Base-by-base conservation (phyloP, 2,329 filamentous ascomycete species). In the Penicillium griseofulvum region DNA sequence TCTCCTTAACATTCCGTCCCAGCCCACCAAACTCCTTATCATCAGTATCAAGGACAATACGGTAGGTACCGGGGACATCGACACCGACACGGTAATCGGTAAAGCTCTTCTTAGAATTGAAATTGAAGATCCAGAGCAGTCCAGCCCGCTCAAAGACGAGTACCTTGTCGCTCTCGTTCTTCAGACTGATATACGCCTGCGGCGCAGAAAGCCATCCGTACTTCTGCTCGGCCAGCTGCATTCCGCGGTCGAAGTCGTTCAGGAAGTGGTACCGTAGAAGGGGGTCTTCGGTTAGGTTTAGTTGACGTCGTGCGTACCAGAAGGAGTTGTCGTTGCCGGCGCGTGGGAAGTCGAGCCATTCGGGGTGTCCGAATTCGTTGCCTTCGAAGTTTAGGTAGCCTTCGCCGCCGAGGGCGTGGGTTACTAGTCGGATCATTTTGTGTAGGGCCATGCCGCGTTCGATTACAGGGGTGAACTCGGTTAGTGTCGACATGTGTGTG, bases 371-470 rank as follows among this genome's bases (percentile, higher is more conserved):
- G 69, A 99, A 99, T 75, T 99, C 94, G 74, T 99, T 99, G 58
- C 94, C 94, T 77, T 97, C 92, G 66, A 99, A 99, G 78, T 97
- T 99, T 50, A 99, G 88, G 70, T 96, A 99, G 37, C 93, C 94
- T 75, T 99, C 94, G 52, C 94, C 94, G 56, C 94, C 94, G 16
- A 99, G 83, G 39, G 82, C 84, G 71, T 99, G 93, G 1, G 94
- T 97, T 60, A 99, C 79, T 16, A 99, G 84, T 14, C 94, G 89
- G 68, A 99, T 97, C 88, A 99, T 88, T 80, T 99, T 99, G 82
- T 99, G 94, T 36, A 99, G 79, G 4, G 90, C 84, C 80, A 99
- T 88, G 52, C 94, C 94, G 47, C 94, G 87, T 67, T 95, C 88
- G 71, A 99, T 96, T 60, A 90, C 81, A 0, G 91, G 85, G 0